Evolutionary conservation across 2,329 filamentous ascomycete species (phyloP), one percentile per base, ranked within the genome.

Genomic region (Xylariaceae sp.): DNA sequence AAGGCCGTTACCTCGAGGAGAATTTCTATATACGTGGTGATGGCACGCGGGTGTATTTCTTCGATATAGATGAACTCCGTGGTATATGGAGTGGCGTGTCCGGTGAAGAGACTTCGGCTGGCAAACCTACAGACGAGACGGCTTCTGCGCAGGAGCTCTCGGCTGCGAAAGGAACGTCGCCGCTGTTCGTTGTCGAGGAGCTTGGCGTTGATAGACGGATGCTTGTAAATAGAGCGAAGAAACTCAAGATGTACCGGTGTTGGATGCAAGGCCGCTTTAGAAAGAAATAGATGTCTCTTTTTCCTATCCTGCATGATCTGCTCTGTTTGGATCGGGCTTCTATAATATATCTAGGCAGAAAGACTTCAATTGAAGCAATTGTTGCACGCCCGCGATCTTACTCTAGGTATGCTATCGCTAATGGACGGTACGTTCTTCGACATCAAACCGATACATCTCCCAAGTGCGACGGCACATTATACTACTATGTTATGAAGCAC

Each of bases 21-120:
- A 99, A 97, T 68, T 99, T 99, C 66, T 99, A 99, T 70, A 88
- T 96, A 42, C 80, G 94, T 32, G 94, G 94, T 1, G 94, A 99
- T 70, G 94, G 94, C 1, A 99, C 94, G 3, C 81, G 94, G 6
- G 94, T 99, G 0, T 99, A 97, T 72, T 99, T 99, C 72, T 99
- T 99, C 67, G 92, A 96, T 53, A 80, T 85, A 70, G 85, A 92
- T 32, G 87, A 99, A 73, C 75, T 99, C 50, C 79, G 81, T 49
- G 71, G 79, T 41, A 92, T 97, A 55, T 97, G 92, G 92, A 77
- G 72, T 62, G 72, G 64, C 1, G 48, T 54, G 9, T 41, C 37
- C 40, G 10, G 43, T 7, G 37, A 69, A 59, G 56, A 54, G 21
- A 67, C 68, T 48, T 61, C 55, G 22, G 52, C 54, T 9, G 46